Percentiles rank a stretch among this genome's conserved stretches.
phyloP scores from a whole-genome alignment of 148 eudicot species.

The Bassia scoparia region DNA sequence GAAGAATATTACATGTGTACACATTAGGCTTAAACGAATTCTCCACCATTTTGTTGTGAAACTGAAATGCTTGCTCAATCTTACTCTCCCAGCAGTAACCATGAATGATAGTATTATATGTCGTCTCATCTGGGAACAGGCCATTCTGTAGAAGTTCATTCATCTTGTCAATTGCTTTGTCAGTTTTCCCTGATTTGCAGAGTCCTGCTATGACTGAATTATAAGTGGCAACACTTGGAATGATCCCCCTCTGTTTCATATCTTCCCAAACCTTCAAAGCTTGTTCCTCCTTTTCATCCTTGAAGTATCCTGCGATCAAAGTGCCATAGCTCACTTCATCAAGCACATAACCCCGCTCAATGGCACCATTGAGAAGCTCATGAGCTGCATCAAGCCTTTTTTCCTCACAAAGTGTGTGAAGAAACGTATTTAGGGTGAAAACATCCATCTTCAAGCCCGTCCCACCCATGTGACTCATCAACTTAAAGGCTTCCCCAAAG shows the following conservation, averaged over 20 bases:
- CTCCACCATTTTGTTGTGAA: conserved; percentile 75
- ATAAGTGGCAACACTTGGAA: conserved; percentile 66
- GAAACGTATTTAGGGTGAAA: conserved; percentile 59
- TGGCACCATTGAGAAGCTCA: conserved; percentile 40
- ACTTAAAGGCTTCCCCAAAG: conserved; percentile 52
- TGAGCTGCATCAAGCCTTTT: conserved; percentile 55
- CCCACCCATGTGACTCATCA: conserved; percentile 56
- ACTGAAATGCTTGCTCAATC: conserved; percentile 77
- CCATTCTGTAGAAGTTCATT: conserved; percentile 74
- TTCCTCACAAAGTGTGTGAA: conserved; percentile 59
- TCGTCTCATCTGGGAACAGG: conserved; percentile 66
- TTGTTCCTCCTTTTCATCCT: conserved; percentile 43
- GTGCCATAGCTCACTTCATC: conserved; percentile 84
- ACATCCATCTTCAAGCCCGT: conserved; percentile 69
- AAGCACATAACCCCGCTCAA: conserved; percentile 57
- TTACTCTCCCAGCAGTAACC: conserved; percentile 84
- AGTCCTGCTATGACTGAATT: conserved; percentile 72
- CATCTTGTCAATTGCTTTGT: conserved; percentile 54
- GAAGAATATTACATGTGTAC: conserved; percentile 75
- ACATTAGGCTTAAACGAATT: conserved; percentile 64
- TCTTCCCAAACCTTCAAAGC: conserved; percentile 76
- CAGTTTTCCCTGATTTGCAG: conserved; percentile 66
- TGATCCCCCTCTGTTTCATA: conserved; percentile 58
- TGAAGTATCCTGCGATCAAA: conserved; percentile 57
- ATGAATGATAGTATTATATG: conserved; percentile 75